A percentile compares a stretch with the other conserved stretches of the same genome.
phyloP scores from a whole-genome alignment of 2,329 filamentous ascomycete genomes.

The Xylariaceae sp. region DNA sequence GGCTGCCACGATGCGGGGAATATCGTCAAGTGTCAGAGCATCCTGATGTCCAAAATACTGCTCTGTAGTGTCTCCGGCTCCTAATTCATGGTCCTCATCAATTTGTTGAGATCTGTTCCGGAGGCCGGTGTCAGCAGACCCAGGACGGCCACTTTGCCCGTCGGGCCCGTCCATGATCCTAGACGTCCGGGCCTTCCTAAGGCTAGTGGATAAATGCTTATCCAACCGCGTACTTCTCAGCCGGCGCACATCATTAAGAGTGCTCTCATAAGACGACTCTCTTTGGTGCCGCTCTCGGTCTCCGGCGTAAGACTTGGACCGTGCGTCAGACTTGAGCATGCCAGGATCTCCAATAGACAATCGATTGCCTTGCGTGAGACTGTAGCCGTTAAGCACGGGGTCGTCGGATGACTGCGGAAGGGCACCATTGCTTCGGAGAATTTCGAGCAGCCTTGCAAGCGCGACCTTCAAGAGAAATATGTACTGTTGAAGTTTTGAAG shows the following conservation, averaged over 20 bases:
- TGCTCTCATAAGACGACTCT: constrained; percentile 86
- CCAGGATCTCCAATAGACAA: constrained; percentile 44
- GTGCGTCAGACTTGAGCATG: constrained; percentile 59
- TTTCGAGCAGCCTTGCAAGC: constrained; percentile 81
- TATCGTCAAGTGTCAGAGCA: constrained; percentile 90
- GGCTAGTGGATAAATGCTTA: constrained; percentile 88
- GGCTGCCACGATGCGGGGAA: constrained; percentile 90
- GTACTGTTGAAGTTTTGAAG: constrained; percentile 89
- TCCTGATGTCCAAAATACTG: constrained; percentile 87
- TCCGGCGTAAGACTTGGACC: constrained; percentile 71
- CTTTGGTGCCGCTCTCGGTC: constrained; percentile 57
- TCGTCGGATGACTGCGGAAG: constrained; percentile 74
- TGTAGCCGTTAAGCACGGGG: constrained; percentile 59
- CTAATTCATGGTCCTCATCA: constrained; percentile 70
- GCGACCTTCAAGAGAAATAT: constrained; percentile 90
- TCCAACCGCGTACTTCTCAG: constrained; percentile 91
- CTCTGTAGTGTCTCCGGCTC: constrained; percentile 67
- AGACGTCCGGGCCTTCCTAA: constrained; percentile 84
- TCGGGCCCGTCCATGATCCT: constrained; percentile 88
- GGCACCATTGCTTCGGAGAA: constrained; percentile 77
- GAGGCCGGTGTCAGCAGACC: constrained; percentile 57
- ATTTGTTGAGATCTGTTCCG: constrained; percentile 64
- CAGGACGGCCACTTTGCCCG: constrained; percentile 62
- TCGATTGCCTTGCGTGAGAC: constrained; percentile 59
- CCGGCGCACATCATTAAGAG: constrained; percentile 89